These are phyloP conservation scores for Fusarium torulosum DNA, from an alignment of 2,329 filamentous ascomycete species.

Conservation along the genomic window DNA sequence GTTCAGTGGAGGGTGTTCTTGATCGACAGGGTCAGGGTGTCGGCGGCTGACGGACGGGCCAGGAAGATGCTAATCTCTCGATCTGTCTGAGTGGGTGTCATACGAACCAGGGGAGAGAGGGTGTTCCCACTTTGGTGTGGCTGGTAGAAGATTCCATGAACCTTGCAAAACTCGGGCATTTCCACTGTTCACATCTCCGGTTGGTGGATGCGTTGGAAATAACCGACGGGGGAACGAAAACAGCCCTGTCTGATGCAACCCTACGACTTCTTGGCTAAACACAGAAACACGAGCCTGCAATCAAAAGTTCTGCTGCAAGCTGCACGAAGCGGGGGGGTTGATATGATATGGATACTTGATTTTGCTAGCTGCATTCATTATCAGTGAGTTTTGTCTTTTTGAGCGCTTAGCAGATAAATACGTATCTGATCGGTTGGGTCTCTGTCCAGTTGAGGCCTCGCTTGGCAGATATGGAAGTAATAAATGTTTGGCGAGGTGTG, in stretches of 20 bases:
- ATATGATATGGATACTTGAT: neutral
- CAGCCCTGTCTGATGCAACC: constrained; percentile 11
- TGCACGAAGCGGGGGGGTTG: neutral
- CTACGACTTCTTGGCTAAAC: neutral
- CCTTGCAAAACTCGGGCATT: neutral
- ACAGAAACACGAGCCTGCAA: constrained; percentile 30
- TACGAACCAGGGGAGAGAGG: neutral
- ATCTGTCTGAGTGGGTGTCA: constrained; percentile 8
- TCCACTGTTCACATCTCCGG: neutral
- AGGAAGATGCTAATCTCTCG: constrained; percentile 14
- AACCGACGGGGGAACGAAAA: too few relatives aligned
- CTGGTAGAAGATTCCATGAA: neutral
- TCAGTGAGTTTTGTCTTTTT: neutral
- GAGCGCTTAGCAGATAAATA: constrained; percentile 6
- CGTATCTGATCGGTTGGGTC: neutral
- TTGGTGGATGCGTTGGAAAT: neutral
- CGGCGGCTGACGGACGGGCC: constrained; percentile 1
- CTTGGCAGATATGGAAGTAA: constrained; percentile 1
- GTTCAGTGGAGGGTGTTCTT: neutral
- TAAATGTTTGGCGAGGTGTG: neutral
- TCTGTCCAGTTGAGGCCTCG: constrained; percentile 3
- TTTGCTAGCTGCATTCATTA: constrained; percentile 16
- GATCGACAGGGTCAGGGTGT: constrained; percentile 12
- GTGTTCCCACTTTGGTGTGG: neutral
- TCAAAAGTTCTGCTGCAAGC: constrained; percentile 29